A percentile compares a stretch with the other conserved stretches of the same genome.
Conservation (phyloP, 805 yeast species). For the Candida awuae region DNA sequence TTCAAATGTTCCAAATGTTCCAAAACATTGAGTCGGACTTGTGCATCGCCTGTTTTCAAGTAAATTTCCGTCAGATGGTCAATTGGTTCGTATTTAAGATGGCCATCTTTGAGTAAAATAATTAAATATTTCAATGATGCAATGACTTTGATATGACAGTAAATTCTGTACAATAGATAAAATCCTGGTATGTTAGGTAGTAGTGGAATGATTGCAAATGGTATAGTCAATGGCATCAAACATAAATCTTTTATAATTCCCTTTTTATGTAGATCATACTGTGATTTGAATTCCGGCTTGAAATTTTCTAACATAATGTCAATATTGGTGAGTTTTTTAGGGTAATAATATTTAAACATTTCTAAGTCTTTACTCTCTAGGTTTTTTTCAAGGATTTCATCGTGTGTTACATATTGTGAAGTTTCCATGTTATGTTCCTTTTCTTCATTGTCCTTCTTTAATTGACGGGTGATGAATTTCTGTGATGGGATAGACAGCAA, state of each 20-base stretch:
- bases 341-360: slow-evolving; percentile 44
- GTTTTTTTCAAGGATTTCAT: slow-evolving; percentile 11
- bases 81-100: slow-evolving; percentile 30
- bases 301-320: slow-evolving; percentile 33
- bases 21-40: slow-evolving; percentile 15
- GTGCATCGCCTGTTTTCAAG: slow-evolving; percentile 18
- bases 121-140: slow-evolving; percentile 65
- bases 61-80: slow-evolving; percentile 27
- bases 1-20: slow-evolving; percentile 10
- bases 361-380: slow-evolving; percentile 24
- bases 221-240: slow-evolving; percentile 70
- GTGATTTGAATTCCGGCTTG: slow-evolving; percentile 33
- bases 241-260: slow-evolving; percentile 45
- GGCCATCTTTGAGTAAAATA: slow-evolving; percentile 37
- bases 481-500: slow-evolving; percentile 70
- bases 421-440: slow-evolving; percentile 21
- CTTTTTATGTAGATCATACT: slow-evolving; percentile 46
- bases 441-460: slow-evolving; percentile 27
- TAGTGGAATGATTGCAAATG: slow-evolving; percentile 75
- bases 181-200: slow-evolving; percentile 90
- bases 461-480: slow-evolving; percentile 44
- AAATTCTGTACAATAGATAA: slow-evolving; percentile 70
- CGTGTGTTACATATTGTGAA: slow-evolving; percentile 1
- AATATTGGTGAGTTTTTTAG: slow-evolving; percentile 30
- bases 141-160: slow-evolving; percentile 76